phyloP scores from a whole-genome alignment of 1,139 yeast species.

The Candida tetrigidarum region DNA sequence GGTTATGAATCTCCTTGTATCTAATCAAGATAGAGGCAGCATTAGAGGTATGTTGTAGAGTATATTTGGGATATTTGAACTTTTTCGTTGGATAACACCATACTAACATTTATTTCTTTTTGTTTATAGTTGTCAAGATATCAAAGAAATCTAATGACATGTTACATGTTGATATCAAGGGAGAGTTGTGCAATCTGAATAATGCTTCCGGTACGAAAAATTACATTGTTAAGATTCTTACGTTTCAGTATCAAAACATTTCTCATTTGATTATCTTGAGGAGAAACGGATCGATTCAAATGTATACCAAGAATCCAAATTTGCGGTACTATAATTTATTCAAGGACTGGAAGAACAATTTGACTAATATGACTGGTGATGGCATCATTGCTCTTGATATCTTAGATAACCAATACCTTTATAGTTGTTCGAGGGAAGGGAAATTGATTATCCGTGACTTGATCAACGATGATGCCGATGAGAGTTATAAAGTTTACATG shows the following conservation, averaged over 20 bases:
- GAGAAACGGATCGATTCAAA: constrained; percentile 34
- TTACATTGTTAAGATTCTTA: constrained; percentile 25
- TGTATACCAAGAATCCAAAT: constrained; percentile 25
- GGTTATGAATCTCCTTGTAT: constrained; percentile 12
- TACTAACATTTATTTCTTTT: constrained; percentile 14
- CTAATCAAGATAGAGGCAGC: constrained; percentile 12
- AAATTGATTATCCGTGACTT: constrained; percentile 48
- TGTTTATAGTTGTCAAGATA: constrained; percentile 19
- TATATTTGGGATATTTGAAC: too few relatives aligned
- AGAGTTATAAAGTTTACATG: constrained; percentile 31
- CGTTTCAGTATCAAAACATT: constrained; percentile 24
- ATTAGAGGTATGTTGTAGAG: constrained; percentile 14
- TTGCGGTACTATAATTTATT: constrained; percentile 25
- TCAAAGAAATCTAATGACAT: constrained; percentile 14
- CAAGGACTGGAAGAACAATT: constrained; percentile 42
- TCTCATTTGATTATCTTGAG: constrained; percentile 32
- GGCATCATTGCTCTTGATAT: constrained; percentile 28
- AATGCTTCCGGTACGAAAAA: constrained; percentile 16
- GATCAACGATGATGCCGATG: constrained; percentile 42
- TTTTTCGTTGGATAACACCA: not conserved
- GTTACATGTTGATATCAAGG: constrained; percentile 20
- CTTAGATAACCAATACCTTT: constrained; percentile 35
- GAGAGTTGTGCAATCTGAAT: constrained; percentile 24
- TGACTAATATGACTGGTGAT: constrained; percentile 22
- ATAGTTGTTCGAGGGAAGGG: constrained; percentile 51